Base-by-base conservation (phyloP, 2,329 filamentous ascomycete species). In the Colletotrichum godetiae region DNA sequence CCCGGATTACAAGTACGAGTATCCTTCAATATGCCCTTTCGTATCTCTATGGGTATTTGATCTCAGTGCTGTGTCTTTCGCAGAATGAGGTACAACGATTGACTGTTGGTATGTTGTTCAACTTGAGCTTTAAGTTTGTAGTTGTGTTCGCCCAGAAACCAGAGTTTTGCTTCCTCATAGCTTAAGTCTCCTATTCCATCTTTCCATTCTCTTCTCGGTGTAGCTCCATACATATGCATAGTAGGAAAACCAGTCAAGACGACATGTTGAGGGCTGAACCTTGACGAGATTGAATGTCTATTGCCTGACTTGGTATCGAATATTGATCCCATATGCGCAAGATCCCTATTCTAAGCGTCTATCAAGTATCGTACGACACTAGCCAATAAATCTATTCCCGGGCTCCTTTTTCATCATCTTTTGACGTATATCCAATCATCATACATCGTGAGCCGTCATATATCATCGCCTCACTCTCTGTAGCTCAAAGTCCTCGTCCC, bases 401-500 rank as follows among this genome's bases (percentile, higher is more conserved):
- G n/a, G 19, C 27, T 49, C 8, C 42, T 19, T 49, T 49, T 49
- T 49, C 19, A n/a, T 49, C 19, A 22, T 49, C 42, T 22, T 49
- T 3, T n/a, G 42, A 6, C n/a, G 22, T 15, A 10, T 15, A 24
- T 13, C 11, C 31, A 22, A 19, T 31, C 15, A 29, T 7, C 24
- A 37, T 37, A 35, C 27, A 12, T 6, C 61, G 13, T 52, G 35
- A 27, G 27, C 6, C 22, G 19, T 27, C 33, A 65, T 22, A 61
- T 27, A 42, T 55, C 22, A 58, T 70, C 27, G 64, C 24, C 56
- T 37, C 31, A 52, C 68, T 37, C 62, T 63, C 27, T 74, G 42
- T 2, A 76, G 33, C 22, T 75, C 67, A 10, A 76, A 60, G 42
- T 74, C 76, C 12, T 76, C 75, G 19, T 78, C 78, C 24, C 77